Conservation (phyloP, 2,329 filamentous ascomycete genomes). For the Trichoderma pleuroti region DNA sequence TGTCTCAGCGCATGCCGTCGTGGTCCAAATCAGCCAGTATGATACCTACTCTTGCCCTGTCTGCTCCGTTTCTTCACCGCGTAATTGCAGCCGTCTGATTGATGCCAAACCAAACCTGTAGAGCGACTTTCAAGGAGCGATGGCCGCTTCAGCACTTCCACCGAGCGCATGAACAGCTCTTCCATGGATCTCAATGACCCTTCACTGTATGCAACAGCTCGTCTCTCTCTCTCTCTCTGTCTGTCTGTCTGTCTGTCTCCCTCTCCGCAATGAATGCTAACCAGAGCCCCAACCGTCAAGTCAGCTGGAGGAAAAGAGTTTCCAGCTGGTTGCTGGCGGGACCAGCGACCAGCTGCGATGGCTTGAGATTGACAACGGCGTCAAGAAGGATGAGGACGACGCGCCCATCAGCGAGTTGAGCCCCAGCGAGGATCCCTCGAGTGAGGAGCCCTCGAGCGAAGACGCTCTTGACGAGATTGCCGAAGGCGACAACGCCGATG, state of each 20-base stretch:
- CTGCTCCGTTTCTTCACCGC: not conserved
- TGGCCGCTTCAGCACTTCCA: slow-evolving; percentile 11
- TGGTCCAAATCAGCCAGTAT: slow-evolving; percentile 15
- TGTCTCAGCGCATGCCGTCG: slow-evolving; percentile 13
- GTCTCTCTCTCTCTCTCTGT: not conserved
- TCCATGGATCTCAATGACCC: slow-evolving; percentile 4
- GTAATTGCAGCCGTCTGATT: slow-evolving; percentile 8
- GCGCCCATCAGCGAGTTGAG: not conserved
- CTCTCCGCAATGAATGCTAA: not conserved
- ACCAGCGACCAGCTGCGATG: slow-evolving; percentile 16
- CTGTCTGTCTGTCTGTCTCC: too few relatives aligned
- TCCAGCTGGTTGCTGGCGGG: slow-evolving; percentile 7
- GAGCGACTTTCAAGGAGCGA: slow-evolving; percentile 13
- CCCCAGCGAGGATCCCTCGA: not conserved
- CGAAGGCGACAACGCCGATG: not conserved
- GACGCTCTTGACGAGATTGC: not conserved
- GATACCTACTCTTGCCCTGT: not conserved
- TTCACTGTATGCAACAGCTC: slow-evolving; percentile 1
- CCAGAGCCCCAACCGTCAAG: not conserved
- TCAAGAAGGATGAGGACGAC: not conserved
- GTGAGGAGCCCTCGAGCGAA: not conserved
- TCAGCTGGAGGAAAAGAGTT: slow-evolving; percentile 7
- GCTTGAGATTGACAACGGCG: slow-evolving; percentile 9
- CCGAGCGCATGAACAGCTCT: slow-evolving; percentile 6
- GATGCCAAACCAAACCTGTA: slow-evolving; percentile 5